Evolutionary conservation across 371 early-diverging fungal genomes (phyloP), one percentile per base, ranked within the genome.

Genomic region (Actinomucor elegans): DNA sequence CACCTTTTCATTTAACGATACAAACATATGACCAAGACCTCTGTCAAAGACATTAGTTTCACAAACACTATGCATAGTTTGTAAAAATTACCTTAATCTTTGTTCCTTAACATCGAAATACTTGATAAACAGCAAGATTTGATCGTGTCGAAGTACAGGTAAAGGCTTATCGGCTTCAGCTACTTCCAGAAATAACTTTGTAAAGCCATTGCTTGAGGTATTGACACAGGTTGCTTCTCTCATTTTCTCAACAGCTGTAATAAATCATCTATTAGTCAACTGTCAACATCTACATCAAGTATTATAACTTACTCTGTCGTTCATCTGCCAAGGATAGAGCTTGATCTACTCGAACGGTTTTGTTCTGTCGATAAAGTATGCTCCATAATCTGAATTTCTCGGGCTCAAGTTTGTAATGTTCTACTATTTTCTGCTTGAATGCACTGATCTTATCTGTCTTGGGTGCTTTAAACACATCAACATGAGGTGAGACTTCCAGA

Each of bases 371-470:
- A 11, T 77, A 78, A 4, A 86, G 79, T 41, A 97, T 69, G 1
- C 69, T 71, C 98, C 98, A 98, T 43, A 98, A 65, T 28, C 95
- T 82, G 51, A 95, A 74, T 36, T 74, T 62, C 10, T 81, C 84
- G 3, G 73, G 66, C 0, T 71, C 55, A 2, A 87, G 40, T 11
- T 75, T 64, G 36, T 82, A 72, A 42, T 80, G 67, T 9, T 76
- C 66, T 3, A 83, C 78, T 0, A 90, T 47, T 3, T 59, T 50
- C 11, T 77, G 61, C 58, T 83, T 84, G 43, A 91, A 81, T 2
- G 59, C 44, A 23, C 63, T 55, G n/a, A 88, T 64, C 3, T 84
- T 84, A 6, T 84, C 83, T 17, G 73, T 74, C 53, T 83, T 84
- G 21, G 66, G 55, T 4, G 84, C 78, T 48, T 85, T 86, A 62